These are phyloP conservation scores for Syzygium malaccense DNA, from an alignment of 441 rosid genomes.

Conservation along the genomic window DNA sequence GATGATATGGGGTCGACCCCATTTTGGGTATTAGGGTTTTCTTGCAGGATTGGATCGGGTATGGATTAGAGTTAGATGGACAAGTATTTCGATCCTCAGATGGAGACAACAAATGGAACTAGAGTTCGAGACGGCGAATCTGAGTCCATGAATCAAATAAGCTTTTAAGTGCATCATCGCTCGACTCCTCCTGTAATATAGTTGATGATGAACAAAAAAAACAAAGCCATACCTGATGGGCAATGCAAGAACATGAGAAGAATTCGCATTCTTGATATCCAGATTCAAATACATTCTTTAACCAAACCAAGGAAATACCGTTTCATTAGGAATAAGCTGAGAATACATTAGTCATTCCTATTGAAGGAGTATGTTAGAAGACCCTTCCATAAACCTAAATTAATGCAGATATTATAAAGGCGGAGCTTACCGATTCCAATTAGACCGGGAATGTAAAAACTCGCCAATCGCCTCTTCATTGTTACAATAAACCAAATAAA, in stretches of 20 bases:
- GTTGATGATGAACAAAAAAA: background rate
- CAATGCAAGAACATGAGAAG: background rate
- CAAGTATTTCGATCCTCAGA: background rate
- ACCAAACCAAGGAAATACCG: background rate
- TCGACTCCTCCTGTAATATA: background rate
- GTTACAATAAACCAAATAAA: background rate
- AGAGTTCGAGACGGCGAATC: background rate
- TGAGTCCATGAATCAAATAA: background rate
- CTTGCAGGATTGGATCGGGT: background rate
- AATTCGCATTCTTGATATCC: background rate
- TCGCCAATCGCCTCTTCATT: background rate
- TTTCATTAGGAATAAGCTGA: background rate
- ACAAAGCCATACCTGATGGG: background rate
- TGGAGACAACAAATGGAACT: background rate
- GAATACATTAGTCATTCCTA: background rate
- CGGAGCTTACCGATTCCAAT: accelerated
- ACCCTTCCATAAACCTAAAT: background rate
- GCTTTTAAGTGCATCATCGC: background rate
- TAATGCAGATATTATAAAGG: background rate
- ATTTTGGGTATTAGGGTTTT: background rate
- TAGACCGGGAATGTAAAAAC: background rate
- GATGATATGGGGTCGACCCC: background rate
- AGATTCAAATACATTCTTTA: background rate
- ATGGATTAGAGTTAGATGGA: background rate
- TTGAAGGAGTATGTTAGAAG: background rate